A percentile compares a stretch with the other conserved stretches of the same genome.
Evolutionary conservation across 148 eudicot genomes (phyloP).

Genomic region (Camellia lanceoleosa): DNA sequence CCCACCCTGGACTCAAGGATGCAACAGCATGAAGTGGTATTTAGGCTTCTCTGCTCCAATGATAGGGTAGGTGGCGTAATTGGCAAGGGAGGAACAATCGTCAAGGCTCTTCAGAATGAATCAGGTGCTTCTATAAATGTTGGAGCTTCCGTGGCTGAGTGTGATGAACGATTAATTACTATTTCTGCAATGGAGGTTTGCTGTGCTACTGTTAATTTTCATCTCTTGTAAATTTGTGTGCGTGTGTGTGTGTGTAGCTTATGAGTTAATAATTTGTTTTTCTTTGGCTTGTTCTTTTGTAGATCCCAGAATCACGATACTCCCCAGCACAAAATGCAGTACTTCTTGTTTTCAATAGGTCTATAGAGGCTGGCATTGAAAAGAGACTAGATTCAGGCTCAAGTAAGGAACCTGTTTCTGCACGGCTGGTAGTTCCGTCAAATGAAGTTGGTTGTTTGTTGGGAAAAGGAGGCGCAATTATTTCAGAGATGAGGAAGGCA

Average conservation of each 20-base stretch:
- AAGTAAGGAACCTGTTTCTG: constrained; percentile 34
- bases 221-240: neutral
- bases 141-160: constrained; percentile 42
- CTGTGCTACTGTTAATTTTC: constrained; percentile 14
- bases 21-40: constrained; percentile 43
- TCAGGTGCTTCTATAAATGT: constrained; percentile 60
- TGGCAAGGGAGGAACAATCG: constrained; percentile 70
- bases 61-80: constrained; percentile 69
- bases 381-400: constrained; percentile 41
- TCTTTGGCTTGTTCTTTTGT: constrained; percentile 18
- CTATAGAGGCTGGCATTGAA: constrained; percentile 40
- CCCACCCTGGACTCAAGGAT: constrained; percentile 23
- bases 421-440: constrained; percentile 48
- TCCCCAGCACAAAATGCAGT: constrained; percentile 78
- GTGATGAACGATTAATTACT: constrained; percentile 65
- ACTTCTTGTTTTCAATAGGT: constrained; percentile 50
- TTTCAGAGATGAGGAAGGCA: constrained; percentile 72
- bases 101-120: constrained; percentile 63
- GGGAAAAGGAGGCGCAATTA: constrained; percentile 72
- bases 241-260: neutral
- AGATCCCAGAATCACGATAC: constrained; percentile 49
- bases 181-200: constrained; percentile 66
- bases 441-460: constrained; percentile 68
- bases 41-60: constrained; percentile 47
- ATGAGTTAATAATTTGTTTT: constrained; percentile 7